A percentile compares a stretch with the other conserved stretches of the same genome.
Evolutionary conservation across 164 flowering plant genomes (phyloP).

Genomic region (Annona cherimola): DNA sequence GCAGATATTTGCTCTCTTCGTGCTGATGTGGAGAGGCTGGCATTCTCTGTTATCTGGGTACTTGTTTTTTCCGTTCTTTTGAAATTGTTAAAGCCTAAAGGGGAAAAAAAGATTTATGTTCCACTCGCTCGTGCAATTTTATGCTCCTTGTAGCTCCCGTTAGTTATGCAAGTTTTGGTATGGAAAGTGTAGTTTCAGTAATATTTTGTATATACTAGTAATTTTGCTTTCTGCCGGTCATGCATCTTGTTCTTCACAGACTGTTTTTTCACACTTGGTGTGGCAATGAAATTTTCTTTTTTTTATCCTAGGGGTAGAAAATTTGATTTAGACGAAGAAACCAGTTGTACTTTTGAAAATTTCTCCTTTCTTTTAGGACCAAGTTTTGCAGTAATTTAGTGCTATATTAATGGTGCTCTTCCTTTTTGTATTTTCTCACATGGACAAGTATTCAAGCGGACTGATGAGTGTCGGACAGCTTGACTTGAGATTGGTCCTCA

Average conservation of each 20-base stretch:
- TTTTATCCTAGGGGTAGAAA: too few relatives aligned
- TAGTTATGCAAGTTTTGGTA: neutral
- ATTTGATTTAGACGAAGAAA: too few relatives aligned
- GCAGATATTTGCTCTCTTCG: slow-evolving; percentile 97
- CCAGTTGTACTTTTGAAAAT: too few relatives aligned
- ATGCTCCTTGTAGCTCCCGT: neutral
- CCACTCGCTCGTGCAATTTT: neutral
- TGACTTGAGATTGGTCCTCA: too few relatives aligned
- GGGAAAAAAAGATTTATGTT: too few relatives aligned
- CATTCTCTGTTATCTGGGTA: slow-evolving; percentile 99
- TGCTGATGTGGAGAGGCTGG: slow-evolving; percentile 93
- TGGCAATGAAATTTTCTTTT: too few relatives aligned
- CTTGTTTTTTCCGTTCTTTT: slow-evolving; percentile 6
- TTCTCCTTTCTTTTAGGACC: too few relatives aligned
- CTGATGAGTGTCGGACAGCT: too few relatives aligned
- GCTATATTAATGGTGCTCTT: too few relatives aligned
- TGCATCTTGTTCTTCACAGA: neutral
- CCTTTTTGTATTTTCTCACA: too few relatives aligned
- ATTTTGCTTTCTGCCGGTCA: neutral
- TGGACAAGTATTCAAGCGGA: too few relatives aligned
- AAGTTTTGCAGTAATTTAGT: too few relatives aligned
- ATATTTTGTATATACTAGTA: neutral
- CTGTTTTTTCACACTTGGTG: neutral
- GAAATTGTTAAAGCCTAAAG: neutral
- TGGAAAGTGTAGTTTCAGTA: neutral